phyloP scores from a whole-genome alignment of 2,329 filamentous ascomycete genomes.

The Aspergillus fischeri region DNA sequence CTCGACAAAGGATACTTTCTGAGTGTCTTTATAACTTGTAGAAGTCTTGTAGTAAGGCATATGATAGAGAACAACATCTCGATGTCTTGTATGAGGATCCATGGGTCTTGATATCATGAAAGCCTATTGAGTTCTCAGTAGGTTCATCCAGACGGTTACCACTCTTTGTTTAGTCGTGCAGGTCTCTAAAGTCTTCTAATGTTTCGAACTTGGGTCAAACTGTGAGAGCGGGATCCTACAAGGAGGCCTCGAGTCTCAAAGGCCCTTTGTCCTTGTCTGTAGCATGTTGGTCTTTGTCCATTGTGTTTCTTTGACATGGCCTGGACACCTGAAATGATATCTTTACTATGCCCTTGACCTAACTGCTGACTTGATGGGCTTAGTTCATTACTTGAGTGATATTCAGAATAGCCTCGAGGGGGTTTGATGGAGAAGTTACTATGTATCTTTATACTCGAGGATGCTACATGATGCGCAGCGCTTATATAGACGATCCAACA shows the following conservation, averaged over 20 bases:
- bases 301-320: not conserved
- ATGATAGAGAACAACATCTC: not conserved
- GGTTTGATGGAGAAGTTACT: not conserved
- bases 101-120: not conserved
- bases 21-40: no score
- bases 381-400: no score
- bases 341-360: no score
- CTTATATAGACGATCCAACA: not conserved
- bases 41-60: not conserved
- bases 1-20: no score
- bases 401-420: no score
- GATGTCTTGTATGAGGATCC: not conserved
- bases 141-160: not conserved
- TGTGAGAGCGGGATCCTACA: not conserved
- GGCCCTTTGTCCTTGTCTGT: not conserved
- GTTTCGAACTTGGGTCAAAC: not conserved
- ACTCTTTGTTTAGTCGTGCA: not conserved
- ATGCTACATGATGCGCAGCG: no score
- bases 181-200: not conserved
- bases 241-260: not conserved
- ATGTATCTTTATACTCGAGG: not conserved
- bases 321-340: not conserved
- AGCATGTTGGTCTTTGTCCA: not conserved
- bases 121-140: not conserved
- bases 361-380: no score